Evolutionary conservation across 225 moss, liverwort and hornwort genomes (phyloP), one percentile per base, ranked within the genome.

Genomic region (Pseudisothecium myosuroides): DNA sequence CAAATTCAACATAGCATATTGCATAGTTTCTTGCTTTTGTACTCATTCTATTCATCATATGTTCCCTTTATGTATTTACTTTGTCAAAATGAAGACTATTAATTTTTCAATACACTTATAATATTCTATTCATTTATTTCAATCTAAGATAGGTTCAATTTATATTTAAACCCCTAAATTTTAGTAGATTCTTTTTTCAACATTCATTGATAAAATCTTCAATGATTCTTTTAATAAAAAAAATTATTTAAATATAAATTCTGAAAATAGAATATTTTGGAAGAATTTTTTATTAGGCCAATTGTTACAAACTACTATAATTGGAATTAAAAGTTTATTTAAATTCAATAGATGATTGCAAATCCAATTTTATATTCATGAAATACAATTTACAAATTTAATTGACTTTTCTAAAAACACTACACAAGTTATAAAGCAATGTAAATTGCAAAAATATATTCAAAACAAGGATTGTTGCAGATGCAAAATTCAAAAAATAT

Each of bases 321-420:
- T 54, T 54, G 9, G 1, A 23, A 77, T 14, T 1, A 14, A 77
- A 14, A 7, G 1, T 13, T 14, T 9, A 8, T 36, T 54, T 23
- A 9, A 4, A 23, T 49, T 52, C 23, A 77, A 23, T 23, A 2
- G 3, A n/a, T 37, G 11, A 39, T 39, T 79, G n/a, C 10, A 79
- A n/a, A 58, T 27, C 2, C n/a, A n/a, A n/a, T 7, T 26, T 2
- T 27, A 27, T n/a, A 17, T n/a, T 58, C 0, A 12, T 0, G 0
- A 28, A n/a, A 0, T 3, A 27, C 7, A 58, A 28, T 58, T 80
- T 17, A 28, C 39, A 80, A 58, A 28, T 59, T 17, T 28, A 5
- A 18, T 58, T 39, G 39, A 28, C 17, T 80, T 80, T 7, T 59
- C 2, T 28, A 1, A 59, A 17, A 41, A 4, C 28, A 59, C 0